A percentile compares a stretch with the other conserved stretches of the same genome.
phyloP scores from a whole-genome alignment of 352 stramenopile genomes.

The Globisporangium recalcitrans region DNA sequence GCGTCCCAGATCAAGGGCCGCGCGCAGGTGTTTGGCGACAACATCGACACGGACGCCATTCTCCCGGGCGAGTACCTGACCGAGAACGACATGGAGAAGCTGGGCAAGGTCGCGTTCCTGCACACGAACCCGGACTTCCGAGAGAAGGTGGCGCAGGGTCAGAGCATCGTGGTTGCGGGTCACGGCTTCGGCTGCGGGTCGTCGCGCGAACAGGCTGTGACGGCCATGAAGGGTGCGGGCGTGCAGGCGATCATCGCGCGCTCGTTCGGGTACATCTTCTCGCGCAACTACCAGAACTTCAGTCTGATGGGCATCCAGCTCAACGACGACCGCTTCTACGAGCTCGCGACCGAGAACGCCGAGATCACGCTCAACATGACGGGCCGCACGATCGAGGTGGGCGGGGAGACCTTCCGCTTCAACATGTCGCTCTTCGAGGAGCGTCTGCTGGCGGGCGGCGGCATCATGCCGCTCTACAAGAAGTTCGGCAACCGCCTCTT shows the following conservation, averaged over 20 bases:
- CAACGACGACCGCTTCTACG: conserved; percentile 76
- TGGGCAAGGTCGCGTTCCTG: conserved; percentile 80
- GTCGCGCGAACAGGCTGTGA: conserved; percentile 82
- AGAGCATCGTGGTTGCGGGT: conserved; percentile 73
- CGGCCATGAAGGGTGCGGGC: conserved; percentile 70
- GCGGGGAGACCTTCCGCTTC: conserved; percentile 71
- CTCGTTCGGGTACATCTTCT: conserved; percentile 87
- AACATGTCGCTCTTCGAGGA: conserved; percentile 87
- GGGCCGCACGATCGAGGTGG: conserved; percentile 75
- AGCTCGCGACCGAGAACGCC: conserved; percentile 64
- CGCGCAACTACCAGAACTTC: conserved; percentile 86
- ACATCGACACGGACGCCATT: conserved; percentile 88
- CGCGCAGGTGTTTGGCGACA: conserved; percentile 83
- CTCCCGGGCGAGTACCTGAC: conserved; percentile 74
- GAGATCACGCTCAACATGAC: conserved; percentile 83
- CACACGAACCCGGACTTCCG: conserved; percentile 86
- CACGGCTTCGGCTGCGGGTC: conserved; percentile 82
- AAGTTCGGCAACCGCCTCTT: conserved; percentile 85
- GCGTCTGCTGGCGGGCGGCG: conserved; percentile 67
- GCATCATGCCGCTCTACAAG: conserved; percentile 86
- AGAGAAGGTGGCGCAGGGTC: conserved; percentile 65
- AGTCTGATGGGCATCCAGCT: conserved; percentile 78
- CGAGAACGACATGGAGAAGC: conserved; percentile 81
- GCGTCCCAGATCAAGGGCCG: conserved; percentile 56
- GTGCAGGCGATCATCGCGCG: conserved; percentile 78